phyloP scores from a whole-genome alignment of 768 basidiomycete genomes.

The Plicaturopsis crispa region DNA sequence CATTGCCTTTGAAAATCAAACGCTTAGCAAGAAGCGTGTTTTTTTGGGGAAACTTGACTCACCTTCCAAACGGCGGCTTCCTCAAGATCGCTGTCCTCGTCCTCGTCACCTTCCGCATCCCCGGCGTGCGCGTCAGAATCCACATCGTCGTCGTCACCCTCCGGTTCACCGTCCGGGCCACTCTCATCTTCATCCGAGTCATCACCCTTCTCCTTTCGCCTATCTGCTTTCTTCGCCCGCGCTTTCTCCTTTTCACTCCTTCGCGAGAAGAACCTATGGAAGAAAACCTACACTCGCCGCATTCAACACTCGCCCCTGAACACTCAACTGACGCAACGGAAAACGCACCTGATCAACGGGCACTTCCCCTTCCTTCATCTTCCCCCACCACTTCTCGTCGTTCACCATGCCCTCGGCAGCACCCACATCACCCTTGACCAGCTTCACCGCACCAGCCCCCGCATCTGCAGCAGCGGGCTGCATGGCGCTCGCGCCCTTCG shows the following conservation, averaged over 20 bases:
- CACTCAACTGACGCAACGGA: not conserved
- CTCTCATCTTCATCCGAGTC: constrained; percentile 22
- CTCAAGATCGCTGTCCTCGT: constrained; percentile 37
- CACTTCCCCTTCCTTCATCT: constrained; percentile 59
- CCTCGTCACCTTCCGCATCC: constrained; percentile 29
- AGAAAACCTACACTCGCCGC: constrained; percentile 59
- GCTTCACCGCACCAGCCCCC: constrained; percentile 64
- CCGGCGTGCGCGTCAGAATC: constrained; percentile 17
- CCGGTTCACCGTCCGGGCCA: constrained; percentile 13
- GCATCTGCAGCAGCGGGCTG: constrained; percentile 74
- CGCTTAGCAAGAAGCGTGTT: not conserved
- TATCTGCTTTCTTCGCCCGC: constrained; percentile 40
- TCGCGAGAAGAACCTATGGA: constrained; percentile 79
- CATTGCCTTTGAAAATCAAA: constrained; percentile 58
- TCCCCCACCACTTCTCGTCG: constrained; percentile 66
- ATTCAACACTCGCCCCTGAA: not conserved
- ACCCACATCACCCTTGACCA: constrained; percentile 52
- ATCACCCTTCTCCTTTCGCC: constrained; percentile 24
- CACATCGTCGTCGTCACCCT: constrained; percentile 14
- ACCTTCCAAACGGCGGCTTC: constrained; percentile 91
- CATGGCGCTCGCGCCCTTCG: constrained; percentile 87
- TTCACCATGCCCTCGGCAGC: constrained; percentile 50
- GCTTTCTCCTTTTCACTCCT: constrained; percentile 53
- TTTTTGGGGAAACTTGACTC: constrained; percentile 6
- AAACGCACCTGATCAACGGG: constrained; percentile 76